Evolutionary conservation across 1,284 basidiomycete species (phyloP).

Genomic region (Malassezia yamatoensis): DNA sequence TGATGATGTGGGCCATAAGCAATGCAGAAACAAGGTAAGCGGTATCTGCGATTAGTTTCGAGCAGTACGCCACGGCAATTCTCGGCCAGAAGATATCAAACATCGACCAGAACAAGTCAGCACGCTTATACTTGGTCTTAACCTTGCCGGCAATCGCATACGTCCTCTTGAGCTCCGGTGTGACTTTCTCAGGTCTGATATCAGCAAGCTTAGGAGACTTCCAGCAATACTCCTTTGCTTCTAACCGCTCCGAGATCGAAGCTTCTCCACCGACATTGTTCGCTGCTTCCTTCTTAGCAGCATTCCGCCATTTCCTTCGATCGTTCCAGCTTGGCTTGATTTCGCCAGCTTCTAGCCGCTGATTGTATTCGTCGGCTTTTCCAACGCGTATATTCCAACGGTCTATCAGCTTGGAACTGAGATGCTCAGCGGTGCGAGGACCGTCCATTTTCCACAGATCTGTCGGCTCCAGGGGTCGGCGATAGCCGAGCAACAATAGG

Average conservation of each 20-base stretch:
- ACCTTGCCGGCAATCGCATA: constrained; percentile 3
- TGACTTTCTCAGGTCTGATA: neutral
- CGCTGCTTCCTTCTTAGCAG: constrained; percentile 19
- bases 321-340: constrained; percentile 55
- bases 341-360: constrained; percentile 58
- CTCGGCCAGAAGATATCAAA: constrained; percentile 67
- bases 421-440: constrained; percentile 52
- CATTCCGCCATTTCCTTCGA: constrained; percentile 57
- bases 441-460: constrained; percentile 73
- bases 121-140: constrained; percentile 38
- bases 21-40: constrained; percentile 39
- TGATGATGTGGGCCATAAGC: constrained; percentile 35
- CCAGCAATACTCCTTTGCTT: constrained; percentile 27
- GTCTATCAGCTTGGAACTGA: constrained; percentile 57
- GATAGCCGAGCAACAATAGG: constrained; percentile 60
- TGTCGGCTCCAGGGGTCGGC: constrained; percentile 65
- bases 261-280: constrained; percentile 18
- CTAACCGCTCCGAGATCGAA: constrained; percentile 21
- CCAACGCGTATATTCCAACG: constrained; percentile 60
- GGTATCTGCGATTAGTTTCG: constrained; percentile 52
- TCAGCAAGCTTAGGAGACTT: constrained; percentile 6
- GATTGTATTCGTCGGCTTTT: constrained; percentile 63
- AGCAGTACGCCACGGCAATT: constrained; percentile 36
- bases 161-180: neutral
- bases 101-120: constrained; percentile 65